phyloP scores from a whole-genome alignment of 164 flowering plant species.

The grape (Vitis vinifera) region ASM3070453v1 NC_081812.1:16333501-16334000 shows the following conservation, averaged over 20 bases:
- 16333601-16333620: constrained; percentile 80
- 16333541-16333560: not conserved
- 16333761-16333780: constrained; percentile 84
- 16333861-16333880: not conserved
- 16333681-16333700: constrained; percentile 1
- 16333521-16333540: not conserved
- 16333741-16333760: constrained; percentile 75
- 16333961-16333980: constrained; percentile 77
- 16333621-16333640: constrained; percentile 87
- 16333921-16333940: not conserved
- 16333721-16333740: not conserved
- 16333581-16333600: constrained; percentile 95
- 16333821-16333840: constrained; percentile 69
- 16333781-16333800: constrained; percentile 83
- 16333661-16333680: constrained; percentile 83
- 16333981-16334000: constrained; percentile 86
- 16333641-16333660: constrained; percentile 95
- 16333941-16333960: constrained; percentile 39
- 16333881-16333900: not conserved
- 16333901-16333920: not conserved
- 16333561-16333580: constrained; percentile 50
- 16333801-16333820: constrained; percentile 72
- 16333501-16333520: constrained; percentile 27
- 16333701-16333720: constrained; percentile 1
- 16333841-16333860: constrained; percentile 2